Percentiles rank a stretch among this genome's conserved stretches.
Conservation (phyloP, 306 rosid genomes). For the Albizia julibrissin region DNA sequence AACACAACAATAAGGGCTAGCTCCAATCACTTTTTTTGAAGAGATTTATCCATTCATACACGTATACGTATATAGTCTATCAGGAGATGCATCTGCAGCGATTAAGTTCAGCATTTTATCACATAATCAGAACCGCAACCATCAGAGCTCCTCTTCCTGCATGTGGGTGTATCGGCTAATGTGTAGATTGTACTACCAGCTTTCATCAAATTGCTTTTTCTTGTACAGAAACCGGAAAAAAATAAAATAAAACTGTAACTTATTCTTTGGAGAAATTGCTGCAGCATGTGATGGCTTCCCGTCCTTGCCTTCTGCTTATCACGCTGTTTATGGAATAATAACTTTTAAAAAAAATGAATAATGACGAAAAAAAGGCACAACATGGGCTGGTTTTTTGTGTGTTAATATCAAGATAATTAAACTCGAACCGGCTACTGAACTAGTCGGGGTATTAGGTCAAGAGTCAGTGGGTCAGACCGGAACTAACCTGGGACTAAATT, state of each 20-base stretch:
- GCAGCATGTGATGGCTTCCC: background rate
- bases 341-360: background rate
- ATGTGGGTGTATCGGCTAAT: background rate
- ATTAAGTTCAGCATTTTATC: constrained; percentile 3
- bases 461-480: too few species aligned
- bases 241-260: background rate
- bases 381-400: background rate
- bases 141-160: background rate
- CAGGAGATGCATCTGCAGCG: background rate
- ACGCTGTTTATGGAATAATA: background rate
- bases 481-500: too few species aligned
- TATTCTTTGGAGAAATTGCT: background rate
- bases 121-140: background rate
- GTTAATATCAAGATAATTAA: too few species aligned
- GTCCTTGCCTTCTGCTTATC: background rate
- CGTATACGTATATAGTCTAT: background rate
- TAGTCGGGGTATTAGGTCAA: too few species aligned
- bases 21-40: constrained; percentile 17
- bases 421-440: too few species aligned
- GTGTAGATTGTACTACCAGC: background rate
- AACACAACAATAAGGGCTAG: constrained; percentile 28
- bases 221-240: background rate
- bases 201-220: background rate
- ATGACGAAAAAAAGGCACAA: background rate
- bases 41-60: background rate